phyloP scores from a whole-genome alignment of 2,329 filamentous ascomycete species.

The Aspergillaceae sp. region DNA sequence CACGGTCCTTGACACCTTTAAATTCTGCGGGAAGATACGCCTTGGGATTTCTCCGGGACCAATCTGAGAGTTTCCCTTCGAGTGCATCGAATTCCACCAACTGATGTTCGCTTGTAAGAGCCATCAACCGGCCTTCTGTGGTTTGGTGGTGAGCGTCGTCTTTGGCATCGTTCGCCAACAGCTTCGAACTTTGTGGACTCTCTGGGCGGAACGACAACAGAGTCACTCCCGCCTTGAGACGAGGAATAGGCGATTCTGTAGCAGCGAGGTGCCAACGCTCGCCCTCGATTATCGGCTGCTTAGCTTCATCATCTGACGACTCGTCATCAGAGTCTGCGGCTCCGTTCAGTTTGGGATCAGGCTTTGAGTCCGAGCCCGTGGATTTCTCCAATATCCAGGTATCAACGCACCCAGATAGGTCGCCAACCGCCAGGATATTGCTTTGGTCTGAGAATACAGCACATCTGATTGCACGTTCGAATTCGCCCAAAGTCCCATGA shows the following conservation, averaged over 20 bases:
- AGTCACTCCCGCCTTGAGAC: slow-evolving; percentile 55
- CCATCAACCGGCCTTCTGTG: slow-evolving; percentile 47
- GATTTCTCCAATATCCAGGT: slow-evolving; percentile 64
- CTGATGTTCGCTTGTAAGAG: slow-evolving; percentile 57
- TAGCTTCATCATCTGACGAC: slow-evolving; percentile 43
- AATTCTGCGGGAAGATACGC: slow-evolving; percentile 66
- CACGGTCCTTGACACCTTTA: slow-evolving; percentile 64
- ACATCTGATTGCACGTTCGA: slow-evolving; percentile 67
- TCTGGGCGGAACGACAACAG: slow-evolving; percentile 58
- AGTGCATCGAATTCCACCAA: slow-evolving; percentile 71
- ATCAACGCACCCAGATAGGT: slow-evolving; percentile 78
- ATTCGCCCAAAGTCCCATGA: slow-evolving; percentile 63
- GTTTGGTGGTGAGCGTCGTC: slow-evolving; percentile 35
- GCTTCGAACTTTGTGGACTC: slow-evolving; percentile 14
- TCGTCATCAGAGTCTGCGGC: slow-evolving; percentile 41
- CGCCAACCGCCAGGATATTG: slow-evolving; percentile 66
- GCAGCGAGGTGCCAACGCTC: slow-evolving; percentile 71
- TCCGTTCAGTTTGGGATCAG: slow-evolving; percentile 30
- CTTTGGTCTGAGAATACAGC: slow-evolving; percentile 73
- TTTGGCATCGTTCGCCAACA: slow-evolving; percentile 36
- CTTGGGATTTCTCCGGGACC: slow-evolving; percentile 78
- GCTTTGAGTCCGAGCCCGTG: slow-evolving; percentile 34
- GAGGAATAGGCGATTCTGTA: slow-evolving; percentile 59
- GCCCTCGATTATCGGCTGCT: slow-evolving; percentile 44
- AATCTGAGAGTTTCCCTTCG: slow-evolving; percentile 68